phyloP scores from a whole-genome alignment of 768 basidiomycete genomes.

The Lentinus brumalis region DNA sequence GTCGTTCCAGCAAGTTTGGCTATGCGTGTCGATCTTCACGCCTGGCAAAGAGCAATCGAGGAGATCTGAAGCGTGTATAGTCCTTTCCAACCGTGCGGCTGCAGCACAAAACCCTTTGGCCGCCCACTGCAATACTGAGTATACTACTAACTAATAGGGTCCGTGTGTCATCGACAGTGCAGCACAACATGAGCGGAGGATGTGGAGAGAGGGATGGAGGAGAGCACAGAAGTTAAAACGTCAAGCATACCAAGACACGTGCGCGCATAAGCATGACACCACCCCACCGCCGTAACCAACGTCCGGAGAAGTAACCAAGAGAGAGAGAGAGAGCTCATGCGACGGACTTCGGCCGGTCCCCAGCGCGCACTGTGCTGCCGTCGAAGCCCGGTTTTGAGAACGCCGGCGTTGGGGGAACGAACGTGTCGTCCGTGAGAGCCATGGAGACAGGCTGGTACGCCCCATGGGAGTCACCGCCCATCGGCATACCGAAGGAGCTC shows the following conservation, averaged over 20 bases:
- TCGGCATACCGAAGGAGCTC: slow-evolving; percentile 18
- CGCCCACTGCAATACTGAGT: slow-evolving; percentile 1
- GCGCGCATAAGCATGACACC: slow-evolving; percentile 3
- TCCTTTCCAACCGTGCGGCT: slow-evolving; percentile 12
- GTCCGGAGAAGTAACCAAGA: not conserved
- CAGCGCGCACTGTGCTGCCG: slow-evolving; percentile 19
- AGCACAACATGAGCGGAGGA: slow-evolving; percentile 16
- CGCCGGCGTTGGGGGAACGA: slow-evolving; percentile 37
- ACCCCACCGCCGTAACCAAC: not conserved
- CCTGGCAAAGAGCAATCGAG: no score
- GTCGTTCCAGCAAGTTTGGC: no score
- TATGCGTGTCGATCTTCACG: no score
- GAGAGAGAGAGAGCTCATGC: slow-evolving; percentile 29
- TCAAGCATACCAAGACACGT: not conserved
- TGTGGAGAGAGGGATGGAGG: not conserved
- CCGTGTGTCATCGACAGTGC: slow-evolving; percentile 21
- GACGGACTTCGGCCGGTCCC: slow-evolving; percentile 45
- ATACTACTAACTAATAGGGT: slow-evolving; percentile 14
- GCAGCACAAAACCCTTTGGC: not conserved
- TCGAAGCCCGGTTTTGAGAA: slow-evolving; percentile 31
- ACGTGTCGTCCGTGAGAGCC: slow-evolving; percentile 40
- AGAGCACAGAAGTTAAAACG: not conserved
- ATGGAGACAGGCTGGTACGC: slow-evolving; percentile 77
- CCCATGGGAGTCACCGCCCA: slow-evolving; percentile 23
- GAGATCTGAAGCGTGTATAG: not conserved